phyloP scores from a whole-genome alignment of 768 basidiomycete species.

The Lyophyllum atratum region DNA sequence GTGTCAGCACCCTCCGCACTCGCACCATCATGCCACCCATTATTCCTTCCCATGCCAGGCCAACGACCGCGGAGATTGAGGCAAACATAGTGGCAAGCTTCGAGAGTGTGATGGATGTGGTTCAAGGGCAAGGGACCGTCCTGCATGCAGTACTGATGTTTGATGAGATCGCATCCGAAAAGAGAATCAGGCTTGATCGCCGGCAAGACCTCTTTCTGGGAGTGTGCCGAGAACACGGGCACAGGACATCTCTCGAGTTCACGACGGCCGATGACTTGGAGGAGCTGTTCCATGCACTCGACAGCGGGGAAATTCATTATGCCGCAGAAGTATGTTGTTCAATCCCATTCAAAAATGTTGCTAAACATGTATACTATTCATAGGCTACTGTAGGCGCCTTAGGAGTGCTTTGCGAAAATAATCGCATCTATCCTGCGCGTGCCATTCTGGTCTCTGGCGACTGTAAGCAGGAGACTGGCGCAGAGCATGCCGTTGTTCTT shows the following conservation, averaged over 20 bases:
- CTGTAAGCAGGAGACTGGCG: slow-evolving; percentile 28
- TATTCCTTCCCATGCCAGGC: background rate
- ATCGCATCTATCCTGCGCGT: slow-evolving; percentile 23
- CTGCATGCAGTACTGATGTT: slow-evolving; percentile 13
- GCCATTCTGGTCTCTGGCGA: slow-evolving; percentile 29
- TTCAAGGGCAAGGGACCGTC: background rate
- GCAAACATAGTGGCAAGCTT: slow-evolving; percentile 7
- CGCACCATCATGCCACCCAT: slow-evolving; percentile 2
- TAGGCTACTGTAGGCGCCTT: slow-evolving; percentile 30
- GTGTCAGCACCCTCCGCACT: slow-evolving; percentile 10
- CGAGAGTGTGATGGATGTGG: background rate
- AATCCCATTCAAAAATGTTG: too few species aligned
- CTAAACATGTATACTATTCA: too few species aligned
- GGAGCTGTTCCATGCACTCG: slow-evolving; percentile 4
- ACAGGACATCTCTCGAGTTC: slow-evolving; percentile 8
- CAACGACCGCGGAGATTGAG: slow-evolving; percentile 1
- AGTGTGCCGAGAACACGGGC: slow-evolving; percentile 10
- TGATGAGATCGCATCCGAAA: slow-evolving; percentile 12
- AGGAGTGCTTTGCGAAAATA: slow-evolving; percentile 26
- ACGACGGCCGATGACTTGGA: slow-evolving; percentile 12
- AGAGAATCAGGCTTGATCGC: slow-evolving; percentile 5
- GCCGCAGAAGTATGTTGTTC: slow-evolving; percentile 20
- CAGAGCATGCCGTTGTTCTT: slow-evolving; percentile 22
- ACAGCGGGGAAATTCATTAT: slow-evolving; percentile 9
- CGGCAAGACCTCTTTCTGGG: slow-evolving; percentile 6